Percentiles rank a stretch among this genome's conserved stretches.
phyloP scores from a whole-genome alignment of 2,329 filamentous ascomycete genomes.

The Curvularia verruculosa region DNA sequence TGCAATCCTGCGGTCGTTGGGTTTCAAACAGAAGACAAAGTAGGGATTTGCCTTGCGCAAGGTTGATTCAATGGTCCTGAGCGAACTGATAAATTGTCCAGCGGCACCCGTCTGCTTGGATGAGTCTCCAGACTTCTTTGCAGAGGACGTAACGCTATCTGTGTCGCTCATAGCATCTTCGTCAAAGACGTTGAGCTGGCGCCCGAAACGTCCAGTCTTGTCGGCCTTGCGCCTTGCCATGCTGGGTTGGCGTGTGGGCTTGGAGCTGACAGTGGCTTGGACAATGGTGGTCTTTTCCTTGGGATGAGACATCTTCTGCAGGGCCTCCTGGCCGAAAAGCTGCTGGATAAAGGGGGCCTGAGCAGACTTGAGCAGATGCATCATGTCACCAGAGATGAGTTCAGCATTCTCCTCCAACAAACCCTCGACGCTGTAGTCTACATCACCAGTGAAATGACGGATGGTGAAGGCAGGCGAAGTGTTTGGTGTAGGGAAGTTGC shows the following conservation, averaged over 20 bases:
- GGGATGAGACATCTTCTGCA: conserved; percentile 92
- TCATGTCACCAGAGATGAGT: conserved; percentile 90
- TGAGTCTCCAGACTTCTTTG: conserved; percentile 40
- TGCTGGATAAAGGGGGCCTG: conserved; percentile 88
- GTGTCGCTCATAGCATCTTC: conserved; percentile 57
- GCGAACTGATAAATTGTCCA: conserved; percentile 85
- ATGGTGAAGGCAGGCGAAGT: conserved; percentile 82
- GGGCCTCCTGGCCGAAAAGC: conserved; percentile 92
- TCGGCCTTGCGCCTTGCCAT: conserved; percentile 82
- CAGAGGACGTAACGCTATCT: conserved; percentile 52
- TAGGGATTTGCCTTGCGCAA: conserved; percentile 89
- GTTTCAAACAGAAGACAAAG: conserved; percentile 96
- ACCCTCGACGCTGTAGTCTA: conserved; percentile 88
- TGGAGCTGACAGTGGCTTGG: conserved; percentile 95
- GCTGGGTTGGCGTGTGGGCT: conserved; percentile 88
- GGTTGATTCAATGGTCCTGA: conserved; percentile 90
- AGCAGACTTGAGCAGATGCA: conserved; percentile 89
- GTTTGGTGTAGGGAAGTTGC: conserved; percentile 88
- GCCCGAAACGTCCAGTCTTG: conserved; percentile 56
- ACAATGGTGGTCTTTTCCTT: conserved; percentile 89
- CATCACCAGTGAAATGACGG: conserved; percentile 93
- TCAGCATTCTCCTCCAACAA: conserved; percentile 96
- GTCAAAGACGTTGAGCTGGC: conserved; percentile 46
- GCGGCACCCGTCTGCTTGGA: conserved; percentile 80
- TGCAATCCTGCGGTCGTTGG: conserved; percentile 93